Base-by-base conservation (phyloP, 345 rosid genomes). In the Aquilaria sinensis region DNA sequence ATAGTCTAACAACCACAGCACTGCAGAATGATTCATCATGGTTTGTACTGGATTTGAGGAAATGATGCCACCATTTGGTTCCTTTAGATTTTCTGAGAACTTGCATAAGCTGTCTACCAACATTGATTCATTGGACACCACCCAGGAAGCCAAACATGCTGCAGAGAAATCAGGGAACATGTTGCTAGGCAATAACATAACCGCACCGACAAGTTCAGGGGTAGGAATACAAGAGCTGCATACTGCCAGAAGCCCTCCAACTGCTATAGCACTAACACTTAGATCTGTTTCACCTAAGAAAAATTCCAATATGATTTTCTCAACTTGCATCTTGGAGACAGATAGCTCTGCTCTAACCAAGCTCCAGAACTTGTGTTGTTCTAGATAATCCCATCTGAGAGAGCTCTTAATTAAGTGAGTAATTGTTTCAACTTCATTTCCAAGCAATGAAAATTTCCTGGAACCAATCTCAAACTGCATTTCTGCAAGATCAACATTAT, bases 341-440 rank as follows among this genome's bases (percentile, higher is more conserved):
- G 67, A 47, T 74, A 83, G 72, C 74, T 83, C 89, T n/a, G 85
- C 69, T 60, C 82, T 69, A 9, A 77, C 63, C 65, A 83, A 73
- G 53, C 70, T 72, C 86, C 89, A 83, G 31, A 83, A 70, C 51
- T 69, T 81, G 66, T 83, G 75, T 59, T 83, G 89, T 71, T 78
- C 83, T 47, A 74, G 15, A 43, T 32, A 47, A 49, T 69, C 70
- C 89, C 89, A 83, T 15, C 31, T 56, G 16, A 83, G 62, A 60
- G 85, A 78, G 31, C 51, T 69, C 68, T 71, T 75, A 60, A 83
- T 71, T 58, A 83, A 58, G 60, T 31, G 31, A 6, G 58, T 59
- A 67, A 81, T 62, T 58, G 53, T 41, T 65, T 72, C 74, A 46
- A 60, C 58, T 53, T 67, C 72, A 62, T 70, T 77, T 64, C 89